These are phyloP conservation scores for Lactifluus echinatus DNA, from an alignment of 768 basidiomycete species.

Conservation along the genomic window DNA sequence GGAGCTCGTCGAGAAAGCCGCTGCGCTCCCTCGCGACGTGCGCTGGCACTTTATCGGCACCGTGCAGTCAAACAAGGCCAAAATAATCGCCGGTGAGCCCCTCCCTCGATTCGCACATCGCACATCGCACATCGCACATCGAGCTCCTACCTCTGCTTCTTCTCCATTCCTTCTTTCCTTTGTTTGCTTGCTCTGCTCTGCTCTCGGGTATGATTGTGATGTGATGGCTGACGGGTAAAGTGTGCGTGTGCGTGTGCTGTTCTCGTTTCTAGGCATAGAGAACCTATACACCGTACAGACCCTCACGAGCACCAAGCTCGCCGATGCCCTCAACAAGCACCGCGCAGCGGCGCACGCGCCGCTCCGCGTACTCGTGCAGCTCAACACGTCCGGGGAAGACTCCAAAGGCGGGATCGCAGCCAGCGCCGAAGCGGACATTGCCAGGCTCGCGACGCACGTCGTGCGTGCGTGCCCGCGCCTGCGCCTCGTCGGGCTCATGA, in stretches of 20 bases:
- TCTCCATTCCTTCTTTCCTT: not conserved
- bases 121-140: too few species aligned
- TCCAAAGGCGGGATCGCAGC: constrained; percentile 71
- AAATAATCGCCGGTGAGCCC: constrained; percentile 13
- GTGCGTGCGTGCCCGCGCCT: constrained; percentile 65
- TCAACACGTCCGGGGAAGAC: constrained; percentile 94
- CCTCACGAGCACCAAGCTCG: constrained; percentile 71
- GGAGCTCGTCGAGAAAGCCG: constrained; percentile 82
- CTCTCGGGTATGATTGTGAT: not conserved
- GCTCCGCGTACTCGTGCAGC: constrained; percentile 80
- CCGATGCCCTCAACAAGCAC: constrained; percentile 68
- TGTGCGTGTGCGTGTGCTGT: too few species aligned
- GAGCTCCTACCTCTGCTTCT: not conserved
- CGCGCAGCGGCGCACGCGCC: constrained; percentile 48
- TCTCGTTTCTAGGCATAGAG: constrained; percentile 1
- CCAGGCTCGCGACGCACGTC: constrained; percentile 62
- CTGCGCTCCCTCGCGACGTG: constrained; percentile 35
- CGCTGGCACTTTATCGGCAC: constrained; percentile 23
- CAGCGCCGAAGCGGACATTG: constrained; percentile 30
- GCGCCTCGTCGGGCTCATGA: constrained; percentile 85
- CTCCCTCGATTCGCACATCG: too few species aligned
- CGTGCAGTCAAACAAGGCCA: constrained; percentile 14
- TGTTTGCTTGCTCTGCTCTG: not conserved
- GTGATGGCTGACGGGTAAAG: too few species aligned
- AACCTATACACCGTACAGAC: constrained; percentile 88